A percentile compares a stretch with the other conserved stretches of the same genome.
Evolutionary conservation across 202 grass and related monocot genomes (phyloP).

Genomic region (Bolboschoenoplectus hybrid): DNA sequence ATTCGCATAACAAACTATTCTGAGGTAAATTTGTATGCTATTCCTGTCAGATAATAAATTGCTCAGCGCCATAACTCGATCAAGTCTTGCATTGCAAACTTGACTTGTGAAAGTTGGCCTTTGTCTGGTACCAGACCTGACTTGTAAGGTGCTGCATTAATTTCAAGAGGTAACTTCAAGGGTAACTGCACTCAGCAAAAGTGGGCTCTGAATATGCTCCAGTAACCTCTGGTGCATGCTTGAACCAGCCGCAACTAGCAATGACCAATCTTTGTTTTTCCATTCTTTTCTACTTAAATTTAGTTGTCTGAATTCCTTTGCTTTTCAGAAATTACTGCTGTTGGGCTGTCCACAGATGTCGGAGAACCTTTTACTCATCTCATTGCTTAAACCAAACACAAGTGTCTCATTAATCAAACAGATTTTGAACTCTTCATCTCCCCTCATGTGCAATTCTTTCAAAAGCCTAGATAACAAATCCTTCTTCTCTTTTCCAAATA

Average conservation of each 20-base stretch:
- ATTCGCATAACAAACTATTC: constrained; percentile 71
- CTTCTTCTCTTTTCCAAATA: constrained; percentile 46
- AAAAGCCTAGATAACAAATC: constrained; percentile 39
- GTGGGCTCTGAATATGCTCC: neutral
- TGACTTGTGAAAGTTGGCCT: constrained; percentile 28
- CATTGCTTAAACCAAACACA: constrained; percentile 54
- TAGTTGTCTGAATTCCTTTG: constrained; percentile 35
- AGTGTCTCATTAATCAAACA: constrained; percentile 57
- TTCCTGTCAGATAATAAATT: constrained; percentile 27
- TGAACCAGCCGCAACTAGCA: neutral
- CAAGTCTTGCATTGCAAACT: constrained; percentile 36
- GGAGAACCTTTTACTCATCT: constrained; percentile 54
- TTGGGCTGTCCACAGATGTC: constrained; percentile 74
- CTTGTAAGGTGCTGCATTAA: neutral
- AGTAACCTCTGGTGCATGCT: neutral
- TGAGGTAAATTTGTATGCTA: constrained; percentile 50
- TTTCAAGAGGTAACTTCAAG: constrained; percentile 17
- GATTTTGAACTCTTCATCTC: constrained; percentile 37
- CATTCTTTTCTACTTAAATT: constrained; percentile 4
- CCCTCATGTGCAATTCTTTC: constrained; percentile 23
- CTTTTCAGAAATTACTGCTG: constrained; percentile 72
- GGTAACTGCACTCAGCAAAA: constrained; percentile 30
- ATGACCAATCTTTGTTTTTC: constrained; percentile 29
- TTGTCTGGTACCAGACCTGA: neutral
- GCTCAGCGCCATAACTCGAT: neutral